These are phyloP conservation scores for Heliosperma pusillum DNA, from an alignment of 148 eudicot species.

Conservation along the genomic window DNA sequence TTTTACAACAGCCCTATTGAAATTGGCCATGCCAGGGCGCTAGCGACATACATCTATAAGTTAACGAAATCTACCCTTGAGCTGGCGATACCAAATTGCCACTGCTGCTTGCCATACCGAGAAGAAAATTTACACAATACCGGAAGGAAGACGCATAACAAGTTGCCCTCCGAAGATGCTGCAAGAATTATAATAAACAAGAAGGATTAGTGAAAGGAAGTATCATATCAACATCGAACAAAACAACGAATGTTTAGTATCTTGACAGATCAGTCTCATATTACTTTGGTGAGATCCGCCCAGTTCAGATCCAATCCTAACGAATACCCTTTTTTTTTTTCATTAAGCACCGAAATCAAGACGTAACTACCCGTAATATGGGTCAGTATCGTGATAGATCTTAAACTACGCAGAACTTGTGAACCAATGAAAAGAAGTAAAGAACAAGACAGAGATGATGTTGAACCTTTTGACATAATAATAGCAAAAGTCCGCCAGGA, in stretches of 20 bases:
- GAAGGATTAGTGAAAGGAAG: background rate
- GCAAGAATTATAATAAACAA: too few species aligned
- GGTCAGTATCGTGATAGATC: too few species aligned
- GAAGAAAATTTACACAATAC: slow-evolving; percentile 55
- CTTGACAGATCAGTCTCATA: background rate
- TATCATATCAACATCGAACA: background rate
- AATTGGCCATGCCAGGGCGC: slow-evolving; percentile 2
- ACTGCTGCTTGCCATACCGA: slow-evolving; percentile 5
- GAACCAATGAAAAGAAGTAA: background rate
- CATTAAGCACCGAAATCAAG: background rate
- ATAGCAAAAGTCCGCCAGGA: slow-evolving; percentile 91
- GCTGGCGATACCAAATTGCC: slow-evolving; percentile 13
- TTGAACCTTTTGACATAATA: slow-evolving; percentile 81
- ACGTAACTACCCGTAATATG: background rate
- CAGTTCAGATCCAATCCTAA: background rate
- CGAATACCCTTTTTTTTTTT: too few species aligned
- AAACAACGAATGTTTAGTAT: background rate
- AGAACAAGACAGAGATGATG: background rate
- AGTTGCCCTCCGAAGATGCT: slow-evolving; percentile 92
- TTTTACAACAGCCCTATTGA: slow-evolving; percentile 23
- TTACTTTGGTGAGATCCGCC: background rate
- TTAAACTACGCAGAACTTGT: too few species aligned
- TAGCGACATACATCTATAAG: background rate
- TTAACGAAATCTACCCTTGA: slow-evolving; percentile 13
- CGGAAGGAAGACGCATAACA: slow-evolving; percentile 86